These are phyloP conservation scores for Solanum rostratum DNA, from an alignment of 257 asterid genomes.

Conservation along the genomic window DNA sequence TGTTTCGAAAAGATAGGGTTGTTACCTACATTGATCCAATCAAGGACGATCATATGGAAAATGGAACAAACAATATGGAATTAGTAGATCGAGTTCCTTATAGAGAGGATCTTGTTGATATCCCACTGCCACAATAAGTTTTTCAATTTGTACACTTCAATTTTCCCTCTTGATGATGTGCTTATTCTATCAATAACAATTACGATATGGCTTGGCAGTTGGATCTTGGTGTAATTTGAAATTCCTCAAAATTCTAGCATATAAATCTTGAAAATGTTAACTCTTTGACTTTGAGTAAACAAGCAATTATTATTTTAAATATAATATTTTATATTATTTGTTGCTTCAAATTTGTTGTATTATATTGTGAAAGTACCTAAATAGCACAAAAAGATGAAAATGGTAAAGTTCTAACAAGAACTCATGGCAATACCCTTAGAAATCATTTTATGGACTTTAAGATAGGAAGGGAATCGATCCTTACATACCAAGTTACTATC, in stretches of 20 bases:
- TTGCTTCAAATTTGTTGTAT: background rate
- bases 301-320: background rate
- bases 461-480: too few relatives aligned
- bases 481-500: too few relatives aligned
- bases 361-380: background rate
- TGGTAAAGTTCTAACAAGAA: background rate
- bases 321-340: background rate
- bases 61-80: constrained; percentile 10
- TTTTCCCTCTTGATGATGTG: background rate
- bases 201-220: too few relatives aligned
- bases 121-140: constrained; percentile 32
- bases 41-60: constrained; percentile 37
- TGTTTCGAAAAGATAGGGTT: constrained; percentile 66
- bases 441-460: too few relatives aligned
- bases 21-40: constrained; percentile 46
- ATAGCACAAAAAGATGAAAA: background rate
- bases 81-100: constrained; percentile 25
- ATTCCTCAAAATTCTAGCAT: background rate
- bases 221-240: background rate
- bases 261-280: background rate
- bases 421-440: background rate
- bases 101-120: constrained; percentile 57
- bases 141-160: background rate
- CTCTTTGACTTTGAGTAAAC: background rate
- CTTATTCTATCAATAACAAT: background rate